These are phyloP conservation scores for Dipteronia dyeriana DNA, from an alignment of 345 rosid species.

Conservation along the genomic window DNA sequence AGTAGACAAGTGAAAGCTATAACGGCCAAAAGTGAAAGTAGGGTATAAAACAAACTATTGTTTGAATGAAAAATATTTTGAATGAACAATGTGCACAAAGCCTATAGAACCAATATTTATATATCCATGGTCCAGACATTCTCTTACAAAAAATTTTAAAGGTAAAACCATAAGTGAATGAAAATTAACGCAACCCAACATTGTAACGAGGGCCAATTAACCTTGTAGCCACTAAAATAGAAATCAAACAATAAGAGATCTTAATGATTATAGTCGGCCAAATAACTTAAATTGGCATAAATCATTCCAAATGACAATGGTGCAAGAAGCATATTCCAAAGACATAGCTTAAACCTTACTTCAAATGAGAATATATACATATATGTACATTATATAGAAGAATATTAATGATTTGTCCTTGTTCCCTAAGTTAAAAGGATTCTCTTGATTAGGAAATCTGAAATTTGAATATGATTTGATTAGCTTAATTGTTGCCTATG, in stretches of 20 bases:
- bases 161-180: neutral
- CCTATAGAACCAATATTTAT: neutral
- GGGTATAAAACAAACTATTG: neutral
- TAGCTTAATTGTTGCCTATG: too few relatives aligned
- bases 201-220: neutral
- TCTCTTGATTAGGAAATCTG: too few relatives aligned
- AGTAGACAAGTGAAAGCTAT: neutral
- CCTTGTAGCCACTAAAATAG: neutral
- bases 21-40: neutral
- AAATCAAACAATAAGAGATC: neutral
- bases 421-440: too few relatives aligned
- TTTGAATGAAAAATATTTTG: neutral
- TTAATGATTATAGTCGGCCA: neutral
- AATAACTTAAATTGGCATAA: neutral
- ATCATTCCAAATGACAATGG: neutral
- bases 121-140: neutral
- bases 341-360: too few relatives aligned
- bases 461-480: too few relatives aligned
- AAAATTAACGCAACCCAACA: neutral
- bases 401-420: too few relatives aligned
- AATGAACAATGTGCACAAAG: neutral
- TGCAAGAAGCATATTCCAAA: neutral
- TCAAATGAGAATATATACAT: too few relatives aligned
- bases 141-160: neutral
- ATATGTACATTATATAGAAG: too few relatives aligned